Evolutionary conservation across 768 basidiomycete species (phyloP), one percentile per base, ranked within the genome.

Genomic region (Ramaria rubella): DNA sequence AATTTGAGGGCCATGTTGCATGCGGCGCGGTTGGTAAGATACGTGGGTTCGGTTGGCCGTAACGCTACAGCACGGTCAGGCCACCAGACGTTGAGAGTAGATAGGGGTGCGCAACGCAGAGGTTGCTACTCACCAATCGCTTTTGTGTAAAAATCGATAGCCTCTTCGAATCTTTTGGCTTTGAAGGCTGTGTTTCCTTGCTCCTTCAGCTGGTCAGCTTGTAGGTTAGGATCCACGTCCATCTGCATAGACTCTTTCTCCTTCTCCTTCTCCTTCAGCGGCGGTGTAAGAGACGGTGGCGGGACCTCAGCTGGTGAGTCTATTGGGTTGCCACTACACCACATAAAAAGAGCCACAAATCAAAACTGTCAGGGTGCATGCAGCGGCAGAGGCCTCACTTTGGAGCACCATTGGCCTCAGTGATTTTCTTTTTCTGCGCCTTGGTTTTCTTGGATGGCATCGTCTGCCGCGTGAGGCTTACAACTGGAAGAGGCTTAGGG

Each of bases 11-110:
- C 81, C 81, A 94, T 94, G 66, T 85, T 81, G 2, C 90, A 85
- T 0, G 92, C 91, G 0, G 92, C 91, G 27, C 91, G 83, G 68
- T 94, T 94, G 0, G 90, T 89, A 59, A 86, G 74, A 65, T 87
- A 94, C 2, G 86, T 77, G 0, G 90, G 82, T 68, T 93, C 87
- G 3, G 73, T 62, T 0, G 83, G 69, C 58, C 81, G 81, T 61
- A 86, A 71, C 57, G 81, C 82, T 86, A 61, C 12, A 45, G 52
- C 40, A 31, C 11, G 11, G n/a, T 11, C 49, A 40, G 42, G 48
- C 42, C n/a, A 60, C 44, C 19, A 21, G 21, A 11, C 36, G 11
- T 11, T 11, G 36, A 38, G 36, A 38, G 11, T 38, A n/a, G n/a
- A n/a, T n/a, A n/a, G n/a, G n/a, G n/a, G 36, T 38, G 36, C n/a